Evolutionary conservation across 2,329 filamentous ascomycete genomes (phyloP).

Genomic region (Curvularia lunata): DNA sequence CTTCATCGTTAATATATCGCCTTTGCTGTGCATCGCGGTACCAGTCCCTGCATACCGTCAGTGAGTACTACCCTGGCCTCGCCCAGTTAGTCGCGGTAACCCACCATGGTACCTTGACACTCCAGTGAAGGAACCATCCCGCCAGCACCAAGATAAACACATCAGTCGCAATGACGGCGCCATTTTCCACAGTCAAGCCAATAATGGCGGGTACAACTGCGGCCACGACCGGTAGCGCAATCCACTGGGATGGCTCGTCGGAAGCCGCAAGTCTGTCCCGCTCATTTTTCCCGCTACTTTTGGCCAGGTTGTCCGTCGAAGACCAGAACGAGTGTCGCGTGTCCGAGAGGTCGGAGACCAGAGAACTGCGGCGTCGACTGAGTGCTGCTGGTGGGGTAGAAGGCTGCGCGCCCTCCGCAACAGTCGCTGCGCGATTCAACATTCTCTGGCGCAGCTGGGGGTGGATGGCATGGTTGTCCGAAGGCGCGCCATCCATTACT

Average conservation of each 20-base stretch:
- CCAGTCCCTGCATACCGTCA: slow-evolving; percentile 54
- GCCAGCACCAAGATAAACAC: slow-evolving; percentile 79
- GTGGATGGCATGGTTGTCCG: slow-evolving; percentile 32
- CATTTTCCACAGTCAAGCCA: slow-evolving; percentile 83
- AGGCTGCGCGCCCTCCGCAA: slow-evolving; percentile 39
- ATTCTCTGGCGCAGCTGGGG: slow-evolving; percentile 44
- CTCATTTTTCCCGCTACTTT: slow-evolving; percentile 50
- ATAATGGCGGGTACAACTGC: slow-evolving; percentile 86
- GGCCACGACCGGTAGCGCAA: slow-evolving; percentile 80
- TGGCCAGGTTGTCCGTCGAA: slow-evolving; percentile 73
- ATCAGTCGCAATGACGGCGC: slow-evolving; percentile 82
- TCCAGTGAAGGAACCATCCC: slow-evolving; percentile 90
- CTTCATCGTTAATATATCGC: slow-evolving; percentile 37
- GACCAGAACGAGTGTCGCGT: slow-evolving; percentile 67
- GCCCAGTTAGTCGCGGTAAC: slow-evolving; percentile 3
- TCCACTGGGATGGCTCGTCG: slow-evolving; percentile 71
- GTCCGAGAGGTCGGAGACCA: slow-evolving; percentile 78
- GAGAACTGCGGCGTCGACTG: slow-evolving; percentile 72
- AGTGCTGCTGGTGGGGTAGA: slow-evolving; percentile 22
- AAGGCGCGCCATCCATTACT: slow-evolving; percentile 37
- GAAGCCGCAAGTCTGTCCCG: slow-evolving; percentile 43
- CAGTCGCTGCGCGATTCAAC: slow-evolving; percentile 46
- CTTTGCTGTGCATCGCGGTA: slow-evolving; percentile 57
- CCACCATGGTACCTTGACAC: slow-evolving; percentile 86
- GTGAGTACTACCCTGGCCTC: neutral